Base-by-base conservation (phyloP, 2,329 filamentous ascomycete genomes). In the Madurella mycetomatis region DNA sequence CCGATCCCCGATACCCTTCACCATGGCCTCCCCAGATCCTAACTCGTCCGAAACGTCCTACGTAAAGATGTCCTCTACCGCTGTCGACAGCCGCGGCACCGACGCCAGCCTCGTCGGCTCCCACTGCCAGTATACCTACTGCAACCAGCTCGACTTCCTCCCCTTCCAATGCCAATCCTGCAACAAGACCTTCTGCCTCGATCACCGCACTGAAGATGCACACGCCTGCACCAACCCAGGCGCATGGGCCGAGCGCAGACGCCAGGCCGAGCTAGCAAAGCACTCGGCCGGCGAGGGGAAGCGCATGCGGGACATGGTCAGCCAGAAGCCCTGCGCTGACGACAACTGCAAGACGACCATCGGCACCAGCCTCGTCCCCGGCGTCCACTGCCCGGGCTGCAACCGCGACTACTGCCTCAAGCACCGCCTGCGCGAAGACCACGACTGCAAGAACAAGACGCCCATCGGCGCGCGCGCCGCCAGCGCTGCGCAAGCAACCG, bases 141-240 rank as follows among this genome's bases (percentile, higher is more conserved):
- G 94, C 78, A 87, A 92, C 69, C 88, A 94, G 68, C 88, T 97
- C 57, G 94, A 97, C 73, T 97, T 99, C 71, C 83, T 99, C 4
- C 94, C 94, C 4, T 97, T 97, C 72, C 81, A 85, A 67, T 99
- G 94, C 75, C 89, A 95, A 69, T 94, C 88, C 63, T 99, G 94
- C 74, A 81, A 70, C 60, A 81, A 83, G 55, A 92, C 87, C 15
- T 99, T 85, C 76, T 99, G 95, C 70, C 87, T 95, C 62, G 92
- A 97, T 68, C 94, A 99, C 77, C 88, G 92, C 52, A 87, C 84
- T 65, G 92, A 97, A 75, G 82, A 83, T 17, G 76, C 89, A 0
- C 95, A 99, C 74, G 81, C 84, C 66, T 87, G 84, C 71, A 64
- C 73, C 49, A 76, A 82, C 48, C 75, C 73, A 1, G 84, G 84